Conservation (phyloP, 768 basidiomycete genomes). For the Leccinum boreale region DNA sequence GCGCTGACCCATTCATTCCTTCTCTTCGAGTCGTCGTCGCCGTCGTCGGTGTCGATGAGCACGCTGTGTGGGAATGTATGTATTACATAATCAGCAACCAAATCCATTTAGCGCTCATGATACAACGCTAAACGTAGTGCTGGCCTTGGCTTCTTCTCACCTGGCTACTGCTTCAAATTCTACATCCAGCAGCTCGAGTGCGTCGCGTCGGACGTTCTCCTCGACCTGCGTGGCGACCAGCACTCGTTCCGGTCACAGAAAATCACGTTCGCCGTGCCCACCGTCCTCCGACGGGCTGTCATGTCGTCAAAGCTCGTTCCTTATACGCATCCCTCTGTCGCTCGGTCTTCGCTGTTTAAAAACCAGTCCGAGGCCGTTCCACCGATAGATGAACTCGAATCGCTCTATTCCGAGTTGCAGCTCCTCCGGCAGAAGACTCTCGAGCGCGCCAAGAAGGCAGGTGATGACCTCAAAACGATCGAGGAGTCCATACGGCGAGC, state of each 20-base stretch:
- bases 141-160: slow-evolving; percentile 23
- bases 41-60: slow-evolving; percentile 7
- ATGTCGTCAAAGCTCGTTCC: slow-evolving; percentile 63
- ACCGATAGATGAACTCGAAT: slow-evolving; percentile 67
- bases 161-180: slow-evolving; percentile 18
- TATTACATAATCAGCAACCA: slow-evolving; percentile 28
- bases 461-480: slow-evolving; percentile 68
- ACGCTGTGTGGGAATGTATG: slow-evolving; percentile 19
- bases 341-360: slow-evolving; percentile 62
- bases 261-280: background rate
- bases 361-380: slow-evolving; percentile 64
- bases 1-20: slow-evolving; percentile 11
- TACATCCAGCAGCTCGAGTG: slow-evolving; percentile 7
- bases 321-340: slow-evolving; percentile 45
- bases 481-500: slow-evolving; percentile 74
- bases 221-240: slow-evolving; percentile 7
- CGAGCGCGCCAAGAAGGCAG: slow-evolving; percentile 70
- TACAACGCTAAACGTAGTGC: slow-evolving; percentile 27
- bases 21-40: background rate
- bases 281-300: slow-evolving; percentile 6
- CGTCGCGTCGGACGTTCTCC: slow-evolving; percentile 17
- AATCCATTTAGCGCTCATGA: slow-evolving; percentile 28
- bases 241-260: slow-evolving; percentile 10
- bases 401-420: slow-evolving; percentile 59
- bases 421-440: slow-evolving; percentile 49